phyloP scores from a whole-genome alignment of 2,329 filamentous ascomycete species.

The Talaromyces sp. region DNA sequence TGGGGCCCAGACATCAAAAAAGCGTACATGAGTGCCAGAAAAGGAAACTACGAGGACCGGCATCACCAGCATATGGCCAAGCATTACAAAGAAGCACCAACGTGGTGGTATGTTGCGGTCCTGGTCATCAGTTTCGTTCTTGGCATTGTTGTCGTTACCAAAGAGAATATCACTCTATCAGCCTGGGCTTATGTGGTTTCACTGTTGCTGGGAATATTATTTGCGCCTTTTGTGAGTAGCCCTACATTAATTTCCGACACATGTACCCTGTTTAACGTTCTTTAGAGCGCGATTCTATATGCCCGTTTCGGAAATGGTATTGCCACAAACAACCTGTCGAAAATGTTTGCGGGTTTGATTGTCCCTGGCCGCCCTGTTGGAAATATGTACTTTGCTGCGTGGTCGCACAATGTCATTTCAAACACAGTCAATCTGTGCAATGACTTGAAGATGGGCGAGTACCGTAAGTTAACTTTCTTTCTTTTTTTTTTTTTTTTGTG shows the following conservation, averaged over 20 bases:
- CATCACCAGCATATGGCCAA: constrained; percentile 50
- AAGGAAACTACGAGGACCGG: constrained; percentile 42
- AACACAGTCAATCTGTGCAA: constrained; percentile 47
- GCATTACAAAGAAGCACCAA: constrained; percentile 46
- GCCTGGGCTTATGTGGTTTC: constrained; percentile 28
- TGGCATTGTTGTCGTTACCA: constrained; percentile 22
- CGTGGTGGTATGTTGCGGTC: constrained; percentile 28
- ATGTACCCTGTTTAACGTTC: not conserved
- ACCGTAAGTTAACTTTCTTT: constrained; percentile 36
- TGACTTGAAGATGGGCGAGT: constrained; percentile 55
- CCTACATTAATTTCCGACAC: not conserved
- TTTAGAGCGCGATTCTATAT: constrained; percentile 47
- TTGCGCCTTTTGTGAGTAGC: constrained; percentile 17
- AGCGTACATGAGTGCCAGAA: constrained; percentile 43
- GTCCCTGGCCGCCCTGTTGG: constrained; percentile 48
- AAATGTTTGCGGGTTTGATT: constrained; percentile 50
- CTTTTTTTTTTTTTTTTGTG: not conserved
- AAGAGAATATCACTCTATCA: constrained; percentile 25
- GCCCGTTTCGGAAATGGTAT: constrained; percentile 53
- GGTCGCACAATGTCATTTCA: constrained; percentile 53
- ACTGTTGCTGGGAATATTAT: constrained; percentile 21
- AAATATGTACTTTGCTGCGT: constrained; percentile 55
- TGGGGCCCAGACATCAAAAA: constrained; percentile 49
- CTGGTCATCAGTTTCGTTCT: constrained; percentile 25
- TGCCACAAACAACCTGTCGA: constrained; percentile 53